Conservation (phyloP, 352 stramenopile genomes). For the Globisporangium recalcitrans region DNA sequence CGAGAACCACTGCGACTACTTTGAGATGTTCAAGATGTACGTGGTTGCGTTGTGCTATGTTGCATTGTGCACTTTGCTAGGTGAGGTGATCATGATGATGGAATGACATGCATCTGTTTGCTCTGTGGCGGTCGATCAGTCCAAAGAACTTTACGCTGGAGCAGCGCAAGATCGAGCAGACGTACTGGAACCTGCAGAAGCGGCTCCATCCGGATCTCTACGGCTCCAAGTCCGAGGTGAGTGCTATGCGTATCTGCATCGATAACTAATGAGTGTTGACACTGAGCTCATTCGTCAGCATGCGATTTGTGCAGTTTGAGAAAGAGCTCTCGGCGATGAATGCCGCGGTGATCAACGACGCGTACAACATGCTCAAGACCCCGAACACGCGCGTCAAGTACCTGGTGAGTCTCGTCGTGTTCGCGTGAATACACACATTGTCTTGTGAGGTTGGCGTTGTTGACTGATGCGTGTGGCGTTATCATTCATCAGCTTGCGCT, state of each 20-base stretch:
- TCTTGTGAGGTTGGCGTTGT: background rate
- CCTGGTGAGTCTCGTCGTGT: conserved; percentile 45
- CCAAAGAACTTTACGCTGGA: conserved; percentile 80
- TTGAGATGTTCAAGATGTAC: conserved; percentile 85
- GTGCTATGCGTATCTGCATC: background rate
- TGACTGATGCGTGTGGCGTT: background rate
- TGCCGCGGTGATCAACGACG: conserved; percentile 75
- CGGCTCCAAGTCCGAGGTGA: conserved; percentile 79
- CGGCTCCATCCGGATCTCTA: conserved; percentile 81
- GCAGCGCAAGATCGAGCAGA: conserved; percentile 77
- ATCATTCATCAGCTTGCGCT: conserved; percentile 44
- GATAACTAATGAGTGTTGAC: background rate
- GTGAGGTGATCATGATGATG: too few relatives aligned
- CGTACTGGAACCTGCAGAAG: conserved; percentile 87
- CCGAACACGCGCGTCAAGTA: conserved; percentile 83
- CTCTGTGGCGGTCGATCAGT: conserved; percentile 19
- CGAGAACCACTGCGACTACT: conserved; percentile 74
- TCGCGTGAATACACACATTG: too few relatives aligned
- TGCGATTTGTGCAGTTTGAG: conserved; percentile 48
- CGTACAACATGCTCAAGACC: conserved; percentile 87
- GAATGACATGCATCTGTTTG: too few relatives aligned
- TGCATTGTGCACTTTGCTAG: too few relatives aligned
- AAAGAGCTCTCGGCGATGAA: conserved; percentile 76
- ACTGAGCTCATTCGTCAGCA: background rate
- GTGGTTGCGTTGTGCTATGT: conserved; percentile 17